Base-by-base conservation (phyloP, 1,284 basidiomycete genomes). In the Taiwanofungus camphoratus region DNA sequence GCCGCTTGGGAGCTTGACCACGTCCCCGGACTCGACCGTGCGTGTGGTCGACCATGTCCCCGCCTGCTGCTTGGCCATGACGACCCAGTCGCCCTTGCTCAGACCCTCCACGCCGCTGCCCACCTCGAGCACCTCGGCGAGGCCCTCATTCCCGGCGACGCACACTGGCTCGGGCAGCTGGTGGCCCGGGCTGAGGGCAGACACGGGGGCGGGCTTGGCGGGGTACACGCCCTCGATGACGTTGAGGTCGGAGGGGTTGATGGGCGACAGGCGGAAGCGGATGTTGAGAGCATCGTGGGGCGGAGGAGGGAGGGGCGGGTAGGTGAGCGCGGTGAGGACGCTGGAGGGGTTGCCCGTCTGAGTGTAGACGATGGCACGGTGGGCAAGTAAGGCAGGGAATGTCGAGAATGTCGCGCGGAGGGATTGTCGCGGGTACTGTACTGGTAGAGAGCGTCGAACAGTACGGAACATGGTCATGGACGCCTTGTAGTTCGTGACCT, bases 221-320 rank as follows among this genome's bases (percentile, higher is more conserved):
- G 89, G 88, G 57, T 92, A 92, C 13, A 86, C 76, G 8, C 90
- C 90, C 61, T 91, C 82, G 32, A 91, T 73, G 34, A 87, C 84
- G 50, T 91, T 91, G 52, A 87, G 62, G 51, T 91, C 88, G 7
- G 87, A 77, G 2, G 87, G 87, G 57, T 91, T 91, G 43, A 91
- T 76, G 4, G 88, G 85, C 2, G 84, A 73, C n/a, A 88, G 71
- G n/a, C 82, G 63, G 57, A 84, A 81, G 49, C 71, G 72, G 53
- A 92, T 59, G 54, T 86, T 84, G 29, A 83, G 62, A 4, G 81
- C 74, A 37, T 70, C 65, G 7, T 75, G 66, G 11, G 68, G 55
- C 2, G 84, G 81, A 0, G 72, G 56, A 11, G 77, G 67, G 2
- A 85, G 67, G 1, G 68, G 48, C 1, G 75, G 74, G 53, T 77